Conservation (phyloP, 202 grass and related monocot species). For the Setaria italica region DNA sequence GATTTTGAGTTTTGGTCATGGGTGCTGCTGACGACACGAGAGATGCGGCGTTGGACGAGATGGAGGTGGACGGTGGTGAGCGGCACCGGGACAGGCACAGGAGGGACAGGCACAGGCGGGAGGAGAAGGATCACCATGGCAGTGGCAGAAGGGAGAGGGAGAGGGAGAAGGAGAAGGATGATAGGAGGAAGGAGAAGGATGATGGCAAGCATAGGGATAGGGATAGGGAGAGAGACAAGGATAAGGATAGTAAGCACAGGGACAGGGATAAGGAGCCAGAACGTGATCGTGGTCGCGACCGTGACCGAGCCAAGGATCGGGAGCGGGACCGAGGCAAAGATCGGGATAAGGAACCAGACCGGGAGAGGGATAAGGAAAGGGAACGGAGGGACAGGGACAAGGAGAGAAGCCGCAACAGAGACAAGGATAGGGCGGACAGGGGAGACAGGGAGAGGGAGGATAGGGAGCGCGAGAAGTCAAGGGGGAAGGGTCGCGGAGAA, state of each 20-base stretch:
- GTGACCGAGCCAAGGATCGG: constrained; percentile 56
- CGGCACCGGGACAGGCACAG: constrained; percentile 60
- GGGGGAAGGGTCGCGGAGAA: constrained; percentile 51
- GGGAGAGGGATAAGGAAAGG: constrained; percentile 59
- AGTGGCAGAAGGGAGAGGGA: constrained; percentile 63
- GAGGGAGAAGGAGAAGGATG: constrained; percentile 64
- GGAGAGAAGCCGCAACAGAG: constrained; percentile 55
- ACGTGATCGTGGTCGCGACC: constrained; percentile 47
- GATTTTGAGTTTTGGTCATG: constrained; percentile 33
- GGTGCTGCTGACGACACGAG: constrained; percentile 48
- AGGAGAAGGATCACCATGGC: constrained; percentile 59
- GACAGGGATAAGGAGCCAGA: constrained; percentile 54
- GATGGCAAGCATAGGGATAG: constrained; percentile 57
- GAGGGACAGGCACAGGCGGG: constrained; percentile 63
- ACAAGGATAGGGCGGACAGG: constrained; percentile 55
- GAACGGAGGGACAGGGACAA: constrained; percentile 71
- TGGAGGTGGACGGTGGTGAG: constrained; percentile 55
- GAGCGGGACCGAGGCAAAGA: constrained; percentile 50
- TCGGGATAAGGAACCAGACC: constrained; percentile 54
- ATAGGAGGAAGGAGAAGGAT: constrained; percentile 61
- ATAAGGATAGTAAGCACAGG: constrained; percentile 60
- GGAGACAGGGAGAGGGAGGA: constrained; percentile 62
- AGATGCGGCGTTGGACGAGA: constrained; percentile 55
- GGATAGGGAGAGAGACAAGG: constrained; percentile 51
- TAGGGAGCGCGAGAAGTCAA: constrained; percentile 47